These are phyloP conservation scores for Fraxinus greggii DNA, from an alignment of 305 asterid species.

Conservation along the genomic window DNA sequence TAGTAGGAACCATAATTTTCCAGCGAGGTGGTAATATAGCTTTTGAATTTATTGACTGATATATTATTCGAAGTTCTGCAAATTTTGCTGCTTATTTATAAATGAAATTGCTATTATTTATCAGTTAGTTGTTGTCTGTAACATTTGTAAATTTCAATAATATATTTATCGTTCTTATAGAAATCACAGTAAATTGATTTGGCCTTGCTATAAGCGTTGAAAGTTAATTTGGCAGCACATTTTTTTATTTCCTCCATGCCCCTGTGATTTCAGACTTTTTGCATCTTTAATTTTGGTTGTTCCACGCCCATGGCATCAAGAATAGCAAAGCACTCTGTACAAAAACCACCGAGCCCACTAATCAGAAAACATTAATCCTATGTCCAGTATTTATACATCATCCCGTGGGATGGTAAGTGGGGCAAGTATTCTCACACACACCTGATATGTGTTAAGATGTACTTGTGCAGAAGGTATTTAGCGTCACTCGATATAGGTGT, in stretches of 20 bases:
- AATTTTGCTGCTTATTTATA: conserved; percentile 22
- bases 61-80: conserved; percentile 29
- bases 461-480: neutral
- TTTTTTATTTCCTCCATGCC: neutral
- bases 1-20: conserved; percentile 44
- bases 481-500: neutral
- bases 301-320: conserved; percentile 11
- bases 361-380: neutral
- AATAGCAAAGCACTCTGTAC: neutral
- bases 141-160: conserved; percentile 34
- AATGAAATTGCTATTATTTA: conserved; percentile 25
- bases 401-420: neutral
- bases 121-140: conserved; percentile 19
- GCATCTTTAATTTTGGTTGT: conserved; percentile 1
- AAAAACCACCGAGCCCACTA: neutral
- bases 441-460: neutral
- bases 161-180: conserved; percentile 29
- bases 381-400: neutral
- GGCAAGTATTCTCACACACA: neutral
- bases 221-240: neutral
- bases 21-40: conserved; percentile 35
- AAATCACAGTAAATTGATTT: conserved; percentile 22
- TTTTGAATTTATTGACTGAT: conserved; percentile 13
- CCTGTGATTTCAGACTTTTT: neutral
- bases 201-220: conserved; percentile 2